Evolutionary conservation across 805 yeast genomes (phyloP), one percentile per base, ranked within the genome.

Genomic region (Candida arabinofermentans): DNA sequence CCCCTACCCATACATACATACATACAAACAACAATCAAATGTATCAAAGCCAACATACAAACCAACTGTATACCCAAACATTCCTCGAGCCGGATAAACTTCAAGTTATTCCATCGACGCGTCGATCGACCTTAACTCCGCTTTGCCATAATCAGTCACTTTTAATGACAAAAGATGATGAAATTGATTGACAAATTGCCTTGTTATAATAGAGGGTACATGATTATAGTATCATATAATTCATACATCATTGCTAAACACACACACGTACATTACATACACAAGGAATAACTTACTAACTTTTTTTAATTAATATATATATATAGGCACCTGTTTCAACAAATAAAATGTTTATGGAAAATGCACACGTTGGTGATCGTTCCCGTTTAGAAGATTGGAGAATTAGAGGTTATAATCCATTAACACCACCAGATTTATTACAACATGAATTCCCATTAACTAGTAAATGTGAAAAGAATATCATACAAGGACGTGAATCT

Each of bases 401-500:
- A 69, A 81, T 85, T 54, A 70, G 77, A 33, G 98, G 97, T 31
- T 91, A 91, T 75, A 91, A 89, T 59, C 98, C 98, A 18, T 73
- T 91, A 49, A 84, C 95, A n/a, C 86, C 98, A 10, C 98, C 99
- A 22, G 96, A 87, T 59, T 74, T 90, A 43, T 75, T 91, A 31
- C 96, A 90, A 67, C 86, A 83, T 52, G 96, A 91, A 64, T 73
- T 73, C 61, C 91, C 87, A 32, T 75, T 88, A 36, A 70, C 83
- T 27, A 74, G 71, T 39, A 65, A 66, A 36, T 77, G 84, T 40
- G 76, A 77, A 51, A 68, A 76, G 42, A 82, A 72, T 41, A 87
- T 91, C 45, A 61, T 86, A 33, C 67, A 74, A 37, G 96, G 93
- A 36, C 79, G 98, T 68, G 76, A 83, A 48, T 82, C 75, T 19